These are phyloP conservation scores for Tubosaeta sp. DNA, from an alignment of 768 basidiomycete genomes.

Conservation along the genomic window DNA sequence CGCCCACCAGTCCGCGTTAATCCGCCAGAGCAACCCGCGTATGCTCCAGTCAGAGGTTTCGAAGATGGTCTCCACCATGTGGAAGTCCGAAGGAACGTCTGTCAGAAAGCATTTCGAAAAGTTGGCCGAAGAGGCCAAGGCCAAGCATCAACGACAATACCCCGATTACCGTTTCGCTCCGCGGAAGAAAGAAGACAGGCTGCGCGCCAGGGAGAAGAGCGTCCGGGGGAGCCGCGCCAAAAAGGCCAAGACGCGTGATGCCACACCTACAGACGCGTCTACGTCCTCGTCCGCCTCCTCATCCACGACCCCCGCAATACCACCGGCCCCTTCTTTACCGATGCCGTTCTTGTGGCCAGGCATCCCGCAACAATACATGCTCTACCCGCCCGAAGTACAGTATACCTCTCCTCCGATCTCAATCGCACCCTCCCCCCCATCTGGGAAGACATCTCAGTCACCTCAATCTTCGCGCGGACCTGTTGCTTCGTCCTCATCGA, in stretches of 20 bases:
- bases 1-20: conserved; percentile 43
- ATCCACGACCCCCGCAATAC: conserved; percentile 1
- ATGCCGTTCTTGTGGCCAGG: conserved; percentile 1
- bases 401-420: conserved; percentile 47
- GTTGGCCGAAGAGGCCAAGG: conserved; percentile 49
- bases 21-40: conserved; percentile 28
- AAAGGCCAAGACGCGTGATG: conserved; percentile 20
- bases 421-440: conserved; percentile 44
- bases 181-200: conserved; percentile 49
- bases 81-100: conserved; percentile 50
- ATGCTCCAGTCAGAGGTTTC: conserved; percentile 62
- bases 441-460: conserved; percentile 9
- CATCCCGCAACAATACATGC: conserved; percentile 20
- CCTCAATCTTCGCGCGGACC: conserved; percentile 1
- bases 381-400: conserved; percentile 21
- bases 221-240: conserved; percentile 28
- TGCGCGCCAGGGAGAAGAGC: conserved; percentile 36
- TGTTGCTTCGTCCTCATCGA: conserved; percentile 13
- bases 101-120: conserved; percentile 51
- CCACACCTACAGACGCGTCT: conserved; percentile 5
- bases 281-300: not conserved
- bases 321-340: conserved; percentile 1
- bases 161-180: conserved; percentile 59
- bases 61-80: conserved; percentile 56
- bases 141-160: conserved; percentile 46